Conservation (phyloP, 805 yeast genomes). For the Torulaspora quercuum region DNA sequence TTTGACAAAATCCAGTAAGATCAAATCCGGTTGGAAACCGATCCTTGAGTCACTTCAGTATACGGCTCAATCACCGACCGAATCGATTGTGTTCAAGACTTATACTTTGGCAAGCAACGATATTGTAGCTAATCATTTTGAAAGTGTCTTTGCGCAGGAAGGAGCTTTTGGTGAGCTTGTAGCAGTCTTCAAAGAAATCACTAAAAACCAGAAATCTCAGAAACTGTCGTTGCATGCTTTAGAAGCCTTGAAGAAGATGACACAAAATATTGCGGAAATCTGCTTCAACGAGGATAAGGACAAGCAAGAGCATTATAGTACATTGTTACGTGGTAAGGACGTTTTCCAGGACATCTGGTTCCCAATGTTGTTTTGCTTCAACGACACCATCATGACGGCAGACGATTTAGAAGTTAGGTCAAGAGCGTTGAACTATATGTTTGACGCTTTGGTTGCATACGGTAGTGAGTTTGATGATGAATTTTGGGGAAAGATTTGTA, state of each 20-base stretch:
- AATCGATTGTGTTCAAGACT: slow-evolving; percentile 58
- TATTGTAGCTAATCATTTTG: slow-evolving; percentile 60
- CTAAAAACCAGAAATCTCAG: slow-evolving; percentile 81
- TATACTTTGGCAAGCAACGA: slow-evolving; percentile 55
- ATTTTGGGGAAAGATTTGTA: slow-evolving; percentile 82
- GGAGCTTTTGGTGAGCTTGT: slow-evolving; percentile 59
- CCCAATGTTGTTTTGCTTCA: slow-evolving; percentile 80
- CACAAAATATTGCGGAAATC: slow-evolving; percentile 53
- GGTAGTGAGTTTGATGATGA: slow-evolving; percentile 71
- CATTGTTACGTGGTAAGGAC: slow-evolving; percentile 38
- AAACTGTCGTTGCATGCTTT: slow-evolving; percentile 76
- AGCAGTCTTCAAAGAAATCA: slow-evolving; percentile 71
- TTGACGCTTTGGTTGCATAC: slow-evolving; percentile 72
- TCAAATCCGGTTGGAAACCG: slow-evolving; percentile 93
- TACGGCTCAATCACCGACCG: slow-evolving; percentile 59
- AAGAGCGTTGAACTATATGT: slow-evolving; percentile 75
- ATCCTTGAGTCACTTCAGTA: slow-evolving; percentile 73
- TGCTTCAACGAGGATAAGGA: slow-evolving; percentile 31
- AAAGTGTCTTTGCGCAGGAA: slow-evolving; percentile 64
- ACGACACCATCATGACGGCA: slow-evolving; percentile 87
- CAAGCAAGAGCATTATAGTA: slow-evolving; percentile 23
- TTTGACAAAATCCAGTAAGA: slow-evolving; percentile 62
- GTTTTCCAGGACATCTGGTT: slow-evolving; percentile 66
- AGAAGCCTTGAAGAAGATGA: slow-evolving; percentile 62
- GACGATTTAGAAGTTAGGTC: slow-evolving; percentile 93